Percentiles rank a stretch among this genome's conserved stretches.
Evolutionary conservation across 2,329 filamentous ascomycete genomes (phyloP).

Genomic region (Colletotrichum camelliae): DNA sequence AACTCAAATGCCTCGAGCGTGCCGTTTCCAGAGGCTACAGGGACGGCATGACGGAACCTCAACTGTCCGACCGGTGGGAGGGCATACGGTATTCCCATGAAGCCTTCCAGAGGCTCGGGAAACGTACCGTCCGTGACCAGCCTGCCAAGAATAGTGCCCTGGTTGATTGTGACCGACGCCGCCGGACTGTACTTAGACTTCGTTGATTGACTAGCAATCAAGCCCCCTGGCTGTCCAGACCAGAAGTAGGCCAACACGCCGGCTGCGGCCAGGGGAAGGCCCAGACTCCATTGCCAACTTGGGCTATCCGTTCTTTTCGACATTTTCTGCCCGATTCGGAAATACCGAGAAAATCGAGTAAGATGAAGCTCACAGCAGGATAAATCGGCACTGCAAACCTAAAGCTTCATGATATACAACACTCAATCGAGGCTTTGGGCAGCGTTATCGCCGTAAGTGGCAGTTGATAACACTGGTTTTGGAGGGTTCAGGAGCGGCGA

Average conservation of each 20-base stretch:
- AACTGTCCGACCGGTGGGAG: slow-evolving; percentile 46
- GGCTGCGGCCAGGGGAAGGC: background rate
- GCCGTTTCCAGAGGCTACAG: slow-evolving; percentile 30
- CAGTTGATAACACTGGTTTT: background rate
- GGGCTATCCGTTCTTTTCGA: background rate
- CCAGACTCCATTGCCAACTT: background rate
- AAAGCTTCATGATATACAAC: background rate
- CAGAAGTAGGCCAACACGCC: background rate
- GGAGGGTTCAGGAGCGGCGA: background rate
- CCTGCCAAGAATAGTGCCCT: slow-evolving; percentile 36
- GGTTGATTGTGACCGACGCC: slow-evolving; percentile 29
- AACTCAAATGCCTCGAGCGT: slow-evolving; percentile 28
- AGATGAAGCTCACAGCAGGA: background rate
- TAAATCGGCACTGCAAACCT: background rate
- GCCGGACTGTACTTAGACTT: background rate
- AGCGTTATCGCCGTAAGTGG: background rate
- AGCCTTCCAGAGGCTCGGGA: slow-evolving; percentile 39
- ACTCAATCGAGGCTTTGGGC: background rate
- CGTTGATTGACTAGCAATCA: background rate
- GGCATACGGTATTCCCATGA: slow-evolving; percentile 54
- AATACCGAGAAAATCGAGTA: background rate
- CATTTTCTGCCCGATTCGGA: background rate
- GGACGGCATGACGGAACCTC: slow-evolving; percentile 43
- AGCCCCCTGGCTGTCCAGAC: background rate
- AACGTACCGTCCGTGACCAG: slow-evolving; percentile 33